Evolutionary conservation across 2,329 filamentous ascomycete genomes (phyloP), one percentile per base, ranked within the genome.

Genomic region (Aspergillus japonicus): DNA sequence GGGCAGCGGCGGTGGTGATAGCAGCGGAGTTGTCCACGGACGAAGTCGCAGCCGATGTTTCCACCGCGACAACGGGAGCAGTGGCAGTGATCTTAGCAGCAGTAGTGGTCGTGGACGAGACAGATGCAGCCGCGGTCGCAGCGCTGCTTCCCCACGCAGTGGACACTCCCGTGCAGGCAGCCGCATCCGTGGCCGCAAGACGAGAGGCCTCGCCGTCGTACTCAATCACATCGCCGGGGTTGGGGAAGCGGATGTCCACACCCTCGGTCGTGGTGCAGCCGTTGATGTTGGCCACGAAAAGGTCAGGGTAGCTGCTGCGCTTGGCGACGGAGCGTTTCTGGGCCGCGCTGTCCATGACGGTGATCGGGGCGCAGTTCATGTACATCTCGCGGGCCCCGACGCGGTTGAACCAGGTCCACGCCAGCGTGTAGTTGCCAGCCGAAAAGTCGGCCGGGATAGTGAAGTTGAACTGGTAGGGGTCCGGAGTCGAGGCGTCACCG

Each of bases 371-470:
- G 68, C 94, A 99, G 83, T 96, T 96, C 92, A 96, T 96, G 83
- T 98, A 97, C 83, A 96, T 92, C 73, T 98, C 95, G 1, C 93
- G 88, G 80, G 96, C 96, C 2, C 95, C 95, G 10, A 96, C 71
- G 61, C 89, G 89, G 77, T 98, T 98, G 77, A 96, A 87, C 95
- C 95, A 98, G 0, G 92, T 92, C 92, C 93, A 98, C 0, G 91
- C 91, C 5, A 98, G 81, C 0, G 88, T 90, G 26, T 90, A 93
- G 47, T 92, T 84, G 4, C 94, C 95, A 1, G 87, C 79, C 8
- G 88, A 85, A 50, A 97, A 82, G 24, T 87, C 85, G 0, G 82
- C 73, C 0, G 93, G 94, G 5, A 97, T 86, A 0, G 78, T 84
- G 78, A 88, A 96, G 31, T 85, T 78, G 75, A 90, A 95, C 0